Evolutionary conservation across 2,329 filamentous ascomycete species (phyloP).

Genomic region (Dactylella cylindrospora): DNA sequence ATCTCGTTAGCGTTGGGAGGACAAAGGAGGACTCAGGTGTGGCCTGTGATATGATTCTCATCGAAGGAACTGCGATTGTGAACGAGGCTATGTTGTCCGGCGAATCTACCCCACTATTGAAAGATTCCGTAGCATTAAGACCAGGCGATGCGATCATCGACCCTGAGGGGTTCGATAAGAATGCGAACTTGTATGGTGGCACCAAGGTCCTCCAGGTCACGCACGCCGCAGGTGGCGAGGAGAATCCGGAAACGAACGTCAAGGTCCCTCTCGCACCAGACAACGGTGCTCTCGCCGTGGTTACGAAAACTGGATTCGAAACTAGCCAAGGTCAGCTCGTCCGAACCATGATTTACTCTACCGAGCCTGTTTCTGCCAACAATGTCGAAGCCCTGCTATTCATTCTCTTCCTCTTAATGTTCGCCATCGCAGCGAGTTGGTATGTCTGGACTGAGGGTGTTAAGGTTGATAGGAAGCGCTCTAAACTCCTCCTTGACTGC

Average conservation of each 20-base stretch:
- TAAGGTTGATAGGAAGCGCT: conserved; percentile 88
- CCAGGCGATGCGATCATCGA: conserved; percentile 79
- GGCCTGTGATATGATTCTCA: conserved; percentile 92
- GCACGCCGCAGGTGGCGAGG: conserved; percentile 40
- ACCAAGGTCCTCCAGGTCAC: conserved; percentile 91
- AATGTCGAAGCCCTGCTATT: conserved; percentile 95
- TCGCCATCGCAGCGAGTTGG: conserved; percentile 96
- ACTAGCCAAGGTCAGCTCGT: conserved; percentile 97
- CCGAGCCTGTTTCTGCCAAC: conserved; percentile 97
- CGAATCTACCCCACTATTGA: conserved; percentile 93
- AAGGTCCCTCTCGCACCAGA: conserved; percentile 84
- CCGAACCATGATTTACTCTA: conserved; percentile 99
- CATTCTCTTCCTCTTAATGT: conserved; percentile 93
- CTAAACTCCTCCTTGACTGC: conserved; percentile 94
- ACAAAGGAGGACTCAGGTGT: conserved; percentile 97
- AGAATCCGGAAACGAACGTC: conserved; percentile 51
- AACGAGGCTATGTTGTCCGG: conserved; percentile 99
- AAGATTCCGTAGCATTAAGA: conserved; percentile 90
- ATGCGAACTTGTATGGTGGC: conserved; percentile 91
- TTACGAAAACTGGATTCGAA: conserved; percentile 97
- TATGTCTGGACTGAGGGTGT: conserved; percentile 99
- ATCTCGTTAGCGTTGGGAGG: conserved; percentile 85
- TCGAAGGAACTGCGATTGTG: conserved; percentile 94
- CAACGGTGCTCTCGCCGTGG: conserved; percentile 87
- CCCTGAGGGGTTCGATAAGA: conserved; percentile 90